Evolutionary conservation across 805 yeast species (phyloP).

Genomic region (Brettanomyces anomalus): DNA sequence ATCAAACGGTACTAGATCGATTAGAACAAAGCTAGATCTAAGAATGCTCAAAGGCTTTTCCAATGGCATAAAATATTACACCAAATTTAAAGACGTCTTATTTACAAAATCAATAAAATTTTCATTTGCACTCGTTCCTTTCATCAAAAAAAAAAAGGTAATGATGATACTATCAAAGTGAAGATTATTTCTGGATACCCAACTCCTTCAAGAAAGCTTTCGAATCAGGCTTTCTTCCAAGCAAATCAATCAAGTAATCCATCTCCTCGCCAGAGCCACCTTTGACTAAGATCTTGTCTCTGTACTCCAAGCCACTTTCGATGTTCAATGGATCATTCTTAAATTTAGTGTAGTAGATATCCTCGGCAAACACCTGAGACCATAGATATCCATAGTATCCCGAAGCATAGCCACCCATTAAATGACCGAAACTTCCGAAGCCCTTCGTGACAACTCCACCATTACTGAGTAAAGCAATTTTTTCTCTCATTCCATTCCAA

Average conservation of each 20-base stretch:
- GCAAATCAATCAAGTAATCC: slow-evolving; percentile 52
- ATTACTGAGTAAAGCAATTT: slow-evolving; percentile 48
- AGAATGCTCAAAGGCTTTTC: too few species aligned
- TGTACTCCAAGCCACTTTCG: slow-evolving; percentile 52
- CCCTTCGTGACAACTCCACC: slow-evolving; percentile 55
- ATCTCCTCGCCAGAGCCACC: slow-evolving; percentile 71
- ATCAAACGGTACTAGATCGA: too few species aligned
- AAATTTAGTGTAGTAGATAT: slow-evolving; percentile 67
- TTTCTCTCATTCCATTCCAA: slow-evolving; percentile 63
- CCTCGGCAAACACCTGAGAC: slow-evolving; percentile 81
- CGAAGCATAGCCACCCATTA: slow-evolving; percentile 78
- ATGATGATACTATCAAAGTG: background rate
- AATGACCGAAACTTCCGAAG: slow-evolving; percentile 70
- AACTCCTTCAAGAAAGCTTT: slow-evolving; percentile 66
- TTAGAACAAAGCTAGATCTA: too few species aligned
- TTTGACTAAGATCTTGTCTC: slow-evolving; percentile 57
- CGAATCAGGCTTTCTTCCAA: slow-evolving; percentile 70
- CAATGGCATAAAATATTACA: too few species aligned
- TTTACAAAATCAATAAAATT: too few species aligned
- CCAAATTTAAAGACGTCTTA: too few species aligned
- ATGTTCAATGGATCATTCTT: slow-evolving; percentile 58
- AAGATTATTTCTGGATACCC: slow-evolving; percentile 27
- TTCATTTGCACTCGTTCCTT: too few species aligned
- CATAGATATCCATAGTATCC: slow-evolving; percentile 84
- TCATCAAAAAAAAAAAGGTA: too few species aligned